These are phyloP conservation scores for Lachnellula occidentalis DNA, from an alignment of 2,329 filamentous ascomycete species.

Conservation along the genomic window DNA sequence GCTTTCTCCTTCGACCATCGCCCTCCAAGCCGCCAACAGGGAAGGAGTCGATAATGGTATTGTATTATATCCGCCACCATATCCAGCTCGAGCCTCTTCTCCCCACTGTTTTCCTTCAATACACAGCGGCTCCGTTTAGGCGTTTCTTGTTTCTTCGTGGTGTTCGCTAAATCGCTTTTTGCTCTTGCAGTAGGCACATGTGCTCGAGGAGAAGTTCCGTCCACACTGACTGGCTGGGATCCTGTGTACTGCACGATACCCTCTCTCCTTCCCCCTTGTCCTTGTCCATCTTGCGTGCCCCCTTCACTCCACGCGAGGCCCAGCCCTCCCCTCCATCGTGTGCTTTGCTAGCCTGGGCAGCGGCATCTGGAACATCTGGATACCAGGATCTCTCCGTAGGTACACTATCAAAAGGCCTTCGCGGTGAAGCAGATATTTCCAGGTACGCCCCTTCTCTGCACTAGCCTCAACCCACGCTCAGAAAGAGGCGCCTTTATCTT, in stretches of 20 bases:
- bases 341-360: background rate
- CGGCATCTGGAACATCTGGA: too few relatives aligned
- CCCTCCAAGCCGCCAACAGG: too few relatives aligned
- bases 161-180: too few relatives aligned
- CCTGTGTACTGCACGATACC: background rate
- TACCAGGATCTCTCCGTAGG: background rate
- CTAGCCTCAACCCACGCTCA: background rate
- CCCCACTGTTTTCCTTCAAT: background rate
- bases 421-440: slow-evolving; percentile 7
- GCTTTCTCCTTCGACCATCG: too few relatives aligned
- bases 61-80: background rate
- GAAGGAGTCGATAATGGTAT: too few relatives aligned
- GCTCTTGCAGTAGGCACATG: too few relatives aligned
- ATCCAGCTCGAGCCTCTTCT: background rate
- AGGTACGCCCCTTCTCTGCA: background rate
- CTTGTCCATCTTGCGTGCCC: background rate
- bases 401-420: slow-evolving; percentile 9
- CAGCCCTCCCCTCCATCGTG: background rate
- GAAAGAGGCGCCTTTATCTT: too few relatives aligned
- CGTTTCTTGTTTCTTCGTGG: too few relatives aligned
- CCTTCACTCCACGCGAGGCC: background rate
- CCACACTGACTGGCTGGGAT: background rate
- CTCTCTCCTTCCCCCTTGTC: background rate
- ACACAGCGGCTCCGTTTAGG: too few relatives aligned
- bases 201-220: too few relatives aligned